Conservation (phyloP, 2,329 filamentous ascomycete genomes). For the Chaetoscypha palmicola region DNA sequence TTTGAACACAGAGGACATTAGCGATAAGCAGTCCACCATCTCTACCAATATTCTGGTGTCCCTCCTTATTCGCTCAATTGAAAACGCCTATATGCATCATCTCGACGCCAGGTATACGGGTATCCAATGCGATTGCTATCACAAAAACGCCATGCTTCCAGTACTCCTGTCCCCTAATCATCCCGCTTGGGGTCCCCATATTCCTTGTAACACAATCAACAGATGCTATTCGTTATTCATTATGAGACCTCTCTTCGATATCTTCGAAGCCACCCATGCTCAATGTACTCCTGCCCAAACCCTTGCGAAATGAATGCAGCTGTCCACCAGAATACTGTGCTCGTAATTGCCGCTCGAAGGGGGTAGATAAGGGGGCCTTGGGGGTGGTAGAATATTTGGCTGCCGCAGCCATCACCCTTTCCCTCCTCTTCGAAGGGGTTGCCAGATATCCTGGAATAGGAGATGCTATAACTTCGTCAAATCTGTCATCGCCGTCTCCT, state of each 20-base stretch:
- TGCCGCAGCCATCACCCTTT: slow-evolving; percentile 34
- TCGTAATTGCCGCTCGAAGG: slow-evolving; percentile 35
- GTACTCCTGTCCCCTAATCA: slow-evolving; percentile 1
- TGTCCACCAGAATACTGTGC: slow-evolving; percentile 25
- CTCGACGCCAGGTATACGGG: slow-evolving; percentile 5
- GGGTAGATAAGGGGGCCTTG: slow-evolving; percentile 36
- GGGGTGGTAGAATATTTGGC: slow-evolving; percentile 38
- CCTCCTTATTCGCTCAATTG: slow-evolving; percentile 16
- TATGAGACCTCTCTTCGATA: slow-evolving; percentile 17
- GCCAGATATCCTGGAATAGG: slow-evolving; percentile 19
- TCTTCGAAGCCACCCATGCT: slow-evolving; percentile 25
- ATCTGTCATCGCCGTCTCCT: slow-evolving; percentile 20
- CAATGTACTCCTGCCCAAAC: slow-evolving; percentile 17
- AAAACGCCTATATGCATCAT: slow-evolving; percentile 14
- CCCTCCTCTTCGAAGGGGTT: slow-evolving; percentile 37
- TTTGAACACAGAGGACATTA: no score
- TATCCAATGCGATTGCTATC: slow-evolving; percentile 19
- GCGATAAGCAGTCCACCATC: no score
- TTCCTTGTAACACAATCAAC: slow-evolving; percentile 3
- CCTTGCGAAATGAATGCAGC: slow-evolving; percentile 15
- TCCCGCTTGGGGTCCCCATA: not conserved
- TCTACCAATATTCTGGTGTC: not conserved
- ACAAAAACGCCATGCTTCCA: slow-evolving; percentile 15
- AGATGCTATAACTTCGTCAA: slow-evolving; percentile 12
- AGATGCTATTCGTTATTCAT: slow-evolving; percentile 19